These are phyloP conservation scores for Phytopythium chamaehyphon DNA, from an alignment of 352 stramenopile genomes.

Conservation along the genomic window DNA sequence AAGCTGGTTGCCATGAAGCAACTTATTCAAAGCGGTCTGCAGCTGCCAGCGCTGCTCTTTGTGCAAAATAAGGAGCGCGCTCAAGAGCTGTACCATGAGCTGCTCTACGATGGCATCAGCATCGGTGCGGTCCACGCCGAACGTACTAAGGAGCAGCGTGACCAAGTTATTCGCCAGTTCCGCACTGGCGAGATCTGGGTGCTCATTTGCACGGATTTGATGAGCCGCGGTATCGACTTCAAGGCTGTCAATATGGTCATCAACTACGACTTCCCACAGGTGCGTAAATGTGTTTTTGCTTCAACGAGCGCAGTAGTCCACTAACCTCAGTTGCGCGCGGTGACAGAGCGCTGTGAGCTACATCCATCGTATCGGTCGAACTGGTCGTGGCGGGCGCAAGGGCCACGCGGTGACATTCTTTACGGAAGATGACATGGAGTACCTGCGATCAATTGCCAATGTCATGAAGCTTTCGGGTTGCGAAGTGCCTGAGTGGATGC, in stretches of 20 bases:
- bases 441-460: conserved; percentile 96
- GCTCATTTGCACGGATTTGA: conserved; percentile 99
- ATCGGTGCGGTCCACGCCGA: conserved; percentile 98
- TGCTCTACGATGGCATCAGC: conserved; percentile 97
- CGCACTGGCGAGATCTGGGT: conserved; percentile 96
- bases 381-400: conserved; percentile 89
- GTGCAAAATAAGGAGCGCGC: conserved; percentile 98
- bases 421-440: conserved; percentile 94
- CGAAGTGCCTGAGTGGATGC: conserved; percentile 98
- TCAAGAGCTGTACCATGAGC: conserved; percentile 96
- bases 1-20: conserved; percentile 97
- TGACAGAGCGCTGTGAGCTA: conserved; percentile 89
- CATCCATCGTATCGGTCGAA: conserved; percentile 97
- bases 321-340: conserved; percentile 3
- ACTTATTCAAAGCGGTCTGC: conserved; percentile 88
- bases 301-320: not conserved
- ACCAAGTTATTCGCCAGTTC: conserved; percentile 95
- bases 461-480: conserved; percentile 98
- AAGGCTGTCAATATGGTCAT: conserved; percentile 99
- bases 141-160: conserved; percentile 91
- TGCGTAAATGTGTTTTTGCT: conserved; percentile 6
- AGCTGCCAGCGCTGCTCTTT: conserved; percentile 97
- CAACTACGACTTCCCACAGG: conserved; percentile 99
- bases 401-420: conserved; percentile 97
- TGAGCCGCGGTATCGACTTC: conserved; percentile 99